phyloP scores from a whole-genome alignment of 1,139 yeast species.

The Debaryomycetaceae sp. region DNA sequence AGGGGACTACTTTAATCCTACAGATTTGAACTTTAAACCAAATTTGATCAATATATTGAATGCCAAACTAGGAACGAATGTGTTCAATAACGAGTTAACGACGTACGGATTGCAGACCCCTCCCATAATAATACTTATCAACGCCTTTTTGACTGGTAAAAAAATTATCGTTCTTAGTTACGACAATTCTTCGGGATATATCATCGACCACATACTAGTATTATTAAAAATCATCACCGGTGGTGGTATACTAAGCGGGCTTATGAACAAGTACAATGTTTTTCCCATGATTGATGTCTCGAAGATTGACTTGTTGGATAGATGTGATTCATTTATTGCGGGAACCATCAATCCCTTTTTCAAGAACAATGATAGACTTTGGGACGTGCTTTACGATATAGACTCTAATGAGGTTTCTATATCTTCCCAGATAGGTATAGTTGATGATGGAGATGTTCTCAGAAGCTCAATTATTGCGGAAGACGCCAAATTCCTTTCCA shows the following conservation, averaged over 20 bases:
- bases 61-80: constrained; percentile 28
- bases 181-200: constrained; percentile 52
- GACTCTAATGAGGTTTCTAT: constrained; percentile 45
- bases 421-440: constrained; percentile 13
- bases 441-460: constrained; percentile 11
- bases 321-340: constrained; percentile 55
- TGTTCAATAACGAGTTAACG: constrained; percentile 37
- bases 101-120: constrained; percentile 60
- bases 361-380: constrained; percentile 50
- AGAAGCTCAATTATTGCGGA: constrained; percentile 41
- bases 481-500: constrained; percentile 46
- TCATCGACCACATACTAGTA: constrained; percentile 53
- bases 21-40: constrained; percentile 42
- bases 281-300: constrained; percentile 65
- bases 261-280: constrained; percentile 43
- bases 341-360: constrained; percentile 70
- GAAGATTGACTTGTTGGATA: constrained; percentile 52
- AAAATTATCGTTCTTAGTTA: constrained; percentile 53
- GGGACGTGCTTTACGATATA: constrained; percentile 60
- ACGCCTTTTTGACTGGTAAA: constrained; percentile 58
- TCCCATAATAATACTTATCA: constrained; percentile 51
- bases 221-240: constrained; percentile 55
- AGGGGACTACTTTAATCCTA: constrained; percentile 47
- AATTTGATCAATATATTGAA: constrained; percentile 37
- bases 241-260: constrained; percentile 55